Evolutionary conservation across 192 early-diverging fungal genomes (phyloP).

Genomic region (Coemansia sp.): DNA sequence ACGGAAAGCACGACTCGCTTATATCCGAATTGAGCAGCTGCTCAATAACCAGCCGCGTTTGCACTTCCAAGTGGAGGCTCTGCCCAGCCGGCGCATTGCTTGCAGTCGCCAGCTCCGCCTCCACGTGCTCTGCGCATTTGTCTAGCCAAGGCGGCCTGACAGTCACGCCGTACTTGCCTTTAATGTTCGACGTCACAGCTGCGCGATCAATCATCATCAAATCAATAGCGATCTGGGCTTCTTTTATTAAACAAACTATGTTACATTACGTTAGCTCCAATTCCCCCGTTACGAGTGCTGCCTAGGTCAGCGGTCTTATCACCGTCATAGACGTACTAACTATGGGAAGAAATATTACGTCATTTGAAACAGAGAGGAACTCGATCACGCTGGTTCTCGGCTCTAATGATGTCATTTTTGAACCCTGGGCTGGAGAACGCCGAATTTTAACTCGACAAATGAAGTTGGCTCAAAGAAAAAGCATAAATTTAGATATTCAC

Average conservation of each 20-base stretch:
- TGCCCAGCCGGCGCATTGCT: background rate
- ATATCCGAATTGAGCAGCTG: conserved; percentile 47
- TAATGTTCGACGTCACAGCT: conserved; percentile 13
- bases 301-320: too few relatives aligned
- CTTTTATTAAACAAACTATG: too few relatives aligned
- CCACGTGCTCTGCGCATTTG: conserved; percentile 31
- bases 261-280: too few relatives aligned
- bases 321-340: background rate
- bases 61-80: conserved; percentile 22
- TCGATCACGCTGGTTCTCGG: background rate
- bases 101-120: conserved; percentile 12
- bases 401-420: background rate
- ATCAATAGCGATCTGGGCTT: too few relatives aligned
- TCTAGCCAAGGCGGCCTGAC: conserved; percentile 37
- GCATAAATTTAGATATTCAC: background rate
- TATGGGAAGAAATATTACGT: background rate
- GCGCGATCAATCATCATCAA: conserved; percentile 35
- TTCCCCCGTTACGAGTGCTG: too few relatives aligned
- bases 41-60: conserved; percentile 36
- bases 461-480: too few relatives aligned
- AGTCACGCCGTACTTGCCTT: conserved; percentile 19
- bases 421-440: background rate
- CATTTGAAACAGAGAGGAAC: background rate
- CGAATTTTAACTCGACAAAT: too few relatives aligned
- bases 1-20: conserved; percentile 32